Evolutionary conservation across 73 alveolate species (phyloP), one percentile per base, ranked within the genome.

Genomic region (Paramecium caudatum): DNA sequence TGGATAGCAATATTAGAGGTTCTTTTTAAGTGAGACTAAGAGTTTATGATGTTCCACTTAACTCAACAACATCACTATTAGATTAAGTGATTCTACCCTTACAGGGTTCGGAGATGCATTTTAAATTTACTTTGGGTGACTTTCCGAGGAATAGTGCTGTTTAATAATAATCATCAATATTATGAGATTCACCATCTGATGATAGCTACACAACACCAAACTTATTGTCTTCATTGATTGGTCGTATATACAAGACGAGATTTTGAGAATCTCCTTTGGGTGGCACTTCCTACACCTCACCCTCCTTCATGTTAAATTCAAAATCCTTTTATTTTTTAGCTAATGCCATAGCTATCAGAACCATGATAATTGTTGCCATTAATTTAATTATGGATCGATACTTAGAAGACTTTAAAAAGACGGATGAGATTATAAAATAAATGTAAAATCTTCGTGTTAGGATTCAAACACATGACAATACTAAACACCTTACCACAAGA

Each of bases 281-380:
- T 2, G 41, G 45, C 27, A 55, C 80, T 3, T 27, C 46, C n/a
- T 55, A 7, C 1, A 55, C 5, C 37, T 55, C 30, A 55, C 80
- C 80, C 7, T 55, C 23, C 30, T 55, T 55, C 21, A 55, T 9
- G 30, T 55, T 43, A 21, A 55, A 55, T 55, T 27, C 8, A 9
- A 55, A 55, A 55, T 55, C 80, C 45, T 55, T 55, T 43, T 0
- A 5, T 23, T 55, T 55, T 27, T 55, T 55, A 55, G 80, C 41
- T 25, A 55, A 27, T 23, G 30, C 45, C 30, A 55, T 55, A 23
- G 30, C 7, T 23, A 55, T 55, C 45, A 55, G 30, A 55, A 55
- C 0, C 30, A 55, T 23, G 9, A 37, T 43, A 55, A 16, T 5
- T 10, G 43, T 10, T 27, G 30, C 30, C 80, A 55, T 55, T 55